Base-by-base conservation (phyloP, 106 monocot species). In the Ottelia alismoides region DNA sequence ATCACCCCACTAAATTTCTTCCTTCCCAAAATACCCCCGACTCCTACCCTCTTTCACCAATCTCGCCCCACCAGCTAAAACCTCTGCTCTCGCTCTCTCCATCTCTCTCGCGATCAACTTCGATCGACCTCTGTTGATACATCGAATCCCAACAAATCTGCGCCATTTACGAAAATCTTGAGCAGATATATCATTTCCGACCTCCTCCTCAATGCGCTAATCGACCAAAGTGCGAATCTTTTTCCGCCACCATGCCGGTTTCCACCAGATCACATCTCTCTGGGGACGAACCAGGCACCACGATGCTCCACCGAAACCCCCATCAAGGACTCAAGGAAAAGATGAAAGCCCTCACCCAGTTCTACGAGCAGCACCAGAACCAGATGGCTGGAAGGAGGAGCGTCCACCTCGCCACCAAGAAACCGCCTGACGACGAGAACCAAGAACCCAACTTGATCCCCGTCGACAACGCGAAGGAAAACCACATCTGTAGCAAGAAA, bases 301-400 rank as follows among this genome's bases (percentile, higher is more conserved):
- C 49, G 20, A 20, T 40, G 0, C 19, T 66, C 7, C 47, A 60
- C n/a, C 67, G 70, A n/a, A 76, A 79, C 61, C 92, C 92, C 1
- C 94, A 92, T 40, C 76, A 80, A 43, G 76, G 73, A 7, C 81
- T 94, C 40, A 84, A 88, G 76, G 94, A 94, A 70, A 94, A 94
- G 80, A 78, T 94, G 94, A 74, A 71, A 43, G 78, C 84, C 3
- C 73, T 94, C 35, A 88, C 94, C 30, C 71, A 76, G 24, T 56
- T 78, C 55, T 88, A 94, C 63, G 94, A 88, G 63, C 91, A 92
- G 78, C 88, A 84, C 59, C 64, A 83, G 63, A 60, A 67, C 25
- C 72, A 72, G 52, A 47, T 76, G 14, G 66, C 71, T 43, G 28
- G 60, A 17, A n/a, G n/a, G n/a, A n/a, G n/a, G n/a, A n/a, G n/a